Base-by-base conservation (phyloP, 495 filamentous ascomycete genomes). In the Talaromyces stipitatus region DNA sequence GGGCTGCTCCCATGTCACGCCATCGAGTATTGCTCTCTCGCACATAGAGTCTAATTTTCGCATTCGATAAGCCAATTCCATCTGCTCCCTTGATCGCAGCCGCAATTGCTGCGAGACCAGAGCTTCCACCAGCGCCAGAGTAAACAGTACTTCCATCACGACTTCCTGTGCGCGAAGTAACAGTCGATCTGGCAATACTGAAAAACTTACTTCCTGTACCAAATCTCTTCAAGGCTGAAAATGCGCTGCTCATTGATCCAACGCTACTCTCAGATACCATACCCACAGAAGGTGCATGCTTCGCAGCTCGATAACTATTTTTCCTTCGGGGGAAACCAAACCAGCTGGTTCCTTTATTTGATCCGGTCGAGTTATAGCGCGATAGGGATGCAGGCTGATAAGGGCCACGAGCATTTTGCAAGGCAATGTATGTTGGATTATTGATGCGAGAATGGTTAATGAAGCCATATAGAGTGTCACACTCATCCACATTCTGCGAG, bases 1-100 rank as follows among this genome's bases (percentile, higher is more conserved):
- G 77, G 50, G 91, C 92, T 47, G 88, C 83, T 54, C 92, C 92
- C 75, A 92, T 85, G 62, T 97, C 92, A 27, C 88, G 83, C 94
- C 94, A 98, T 64, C 88, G 89, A 32, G 84, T 85, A 20, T 82
- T 75, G 2, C 82, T 82, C 53, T 92, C 86, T 38, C 90, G 85
- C 16, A 85, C 68, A 69, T 97, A 95, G 30, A 96, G 80, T 23
- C 90, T 82, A 61, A 85, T 87, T 60, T 94, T 91, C 48, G 91
- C 82, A 60, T 90, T 89, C 12, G 83, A 83, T 11, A 88, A 79
- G 26, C 85, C 86, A 28, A 85, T 76, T 22, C 78, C 75, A 63
- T 78, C 69, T 38, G 72, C 73, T 32, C 73, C 74, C 62, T 77
- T 76, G 48, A 75, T 74, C 11, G 73, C 73, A 1, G 82, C 81